Evolutionary conservation across 441 rosid species (phyloP).

Genomic region (Cnidoscolus chayamansa): DNA sequence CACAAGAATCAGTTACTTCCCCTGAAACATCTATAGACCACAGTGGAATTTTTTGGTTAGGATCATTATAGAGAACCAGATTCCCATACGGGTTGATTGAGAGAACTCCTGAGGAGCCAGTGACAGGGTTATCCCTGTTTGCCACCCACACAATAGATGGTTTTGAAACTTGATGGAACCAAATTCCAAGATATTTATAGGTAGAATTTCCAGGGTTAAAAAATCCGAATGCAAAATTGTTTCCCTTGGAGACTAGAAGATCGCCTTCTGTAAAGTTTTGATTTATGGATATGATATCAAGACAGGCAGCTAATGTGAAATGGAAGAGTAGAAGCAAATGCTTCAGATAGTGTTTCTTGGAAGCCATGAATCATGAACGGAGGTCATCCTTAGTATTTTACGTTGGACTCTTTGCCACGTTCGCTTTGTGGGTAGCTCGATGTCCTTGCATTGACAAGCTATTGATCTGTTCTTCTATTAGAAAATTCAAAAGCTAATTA

Average conservation of each 20-base stretch:
- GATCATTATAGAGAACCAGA: constrained; percentile 12
- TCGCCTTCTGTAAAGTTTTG: constrained; percentile 14
- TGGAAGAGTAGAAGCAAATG: neutral
- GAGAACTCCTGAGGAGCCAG: constrained; percentile 10
- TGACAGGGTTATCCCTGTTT: constrained; percentile 20
- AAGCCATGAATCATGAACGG: neutral
- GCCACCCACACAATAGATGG: constrained; percentile 24
- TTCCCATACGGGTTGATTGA: neutral
- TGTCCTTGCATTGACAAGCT: too few relatives aligned
- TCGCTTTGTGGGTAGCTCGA: too few relatives aligned
- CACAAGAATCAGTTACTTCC: neutral
- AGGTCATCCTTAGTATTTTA: too few relatives aligned
- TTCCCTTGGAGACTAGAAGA: constrained; percentile 12
- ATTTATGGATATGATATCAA: constrained; percentile 7
- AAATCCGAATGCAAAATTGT: constrained; percentile 21
- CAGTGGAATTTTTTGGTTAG: neutral
- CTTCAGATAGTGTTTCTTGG: neutral
- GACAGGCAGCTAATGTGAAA: neutral
- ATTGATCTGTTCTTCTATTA: too few relatives aligned
- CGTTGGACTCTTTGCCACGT: too few relatives aligned
- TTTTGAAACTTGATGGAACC: constrained; percentile 17
- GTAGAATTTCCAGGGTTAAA: constrained; percentile 20
- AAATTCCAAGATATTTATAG: constrained; percentile 27
- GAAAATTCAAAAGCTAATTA: too few relatives aligned
- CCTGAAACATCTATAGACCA: constrained; percentile 20